Conservation (phyloP, 1,139 yeast species). For the Saccharomycopsis hybrid region DNA sequence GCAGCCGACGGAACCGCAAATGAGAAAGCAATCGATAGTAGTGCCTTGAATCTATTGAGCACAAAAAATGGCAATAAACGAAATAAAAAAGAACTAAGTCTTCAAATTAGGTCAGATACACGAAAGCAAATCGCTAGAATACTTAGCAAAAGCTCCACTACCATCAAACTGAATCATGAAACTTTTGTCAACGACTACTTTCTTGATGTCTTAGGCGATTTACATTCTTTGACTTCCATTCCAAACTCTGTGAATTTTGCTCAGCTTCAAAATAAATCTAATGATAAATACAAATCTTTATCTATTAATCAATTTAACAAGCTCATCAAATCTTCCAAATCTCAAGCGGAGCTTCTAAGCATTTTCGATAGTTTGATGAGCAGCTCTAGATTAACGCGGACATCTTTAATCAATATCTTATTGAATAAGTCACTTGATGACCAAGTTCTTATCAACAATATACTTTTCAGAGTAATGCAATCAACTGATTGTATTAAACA, state of each 20-base stretch:
- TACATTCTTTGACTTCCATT: slow-evolving; percentile 3
- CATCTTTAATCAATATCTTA: slow-evolving; percentile 6
- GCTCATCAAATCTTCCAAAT: slow-evolving; percentile 11
- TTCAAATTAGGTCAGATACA: too few relatives aligned
- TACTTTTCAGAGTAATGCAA: slow-evolving; percentile 6
- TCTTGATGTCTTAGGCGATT: slow-evolving; percentile 4
- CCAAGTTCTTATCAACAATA: slow-evolving; percentile 7
- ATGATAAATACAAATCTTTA: slow-evolving; percentile 8
- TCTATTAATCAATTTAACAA: slow-evolving; percentile 6
- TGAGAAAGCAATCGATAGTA: not conserved
- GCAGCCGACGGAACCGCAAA: not conserved
- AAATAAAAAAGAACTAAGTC: not conserved
- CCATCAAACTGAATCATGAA: slow-evolving; percentile 2
- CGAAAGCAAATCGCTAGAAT: not conserved
- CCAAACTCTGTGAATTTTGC: not conserved
- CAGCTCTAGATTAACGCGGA: slow-evolving; percentile 4
- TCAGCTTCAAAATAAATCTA: not conserved
- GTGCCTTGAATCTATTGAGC: not conserved
- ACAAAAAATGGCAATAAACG: not conserved
- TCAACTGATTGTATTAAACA: too few relatives aligned
- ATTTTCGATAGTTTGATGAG: slow-evolving; percentile 10
- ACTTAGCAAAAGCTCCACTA: not conserved
- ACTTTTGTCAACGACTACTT: slow-evolving; percentile 14
- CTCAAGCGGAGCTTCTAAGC: slow-evolving; percentile 13
- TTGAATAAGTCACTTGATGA: slow-evolving; percentile 13